phyloP scores from a whole-genome alignment of 805 yeast genomes.

The Nakazawaea pomicola region DNA sequence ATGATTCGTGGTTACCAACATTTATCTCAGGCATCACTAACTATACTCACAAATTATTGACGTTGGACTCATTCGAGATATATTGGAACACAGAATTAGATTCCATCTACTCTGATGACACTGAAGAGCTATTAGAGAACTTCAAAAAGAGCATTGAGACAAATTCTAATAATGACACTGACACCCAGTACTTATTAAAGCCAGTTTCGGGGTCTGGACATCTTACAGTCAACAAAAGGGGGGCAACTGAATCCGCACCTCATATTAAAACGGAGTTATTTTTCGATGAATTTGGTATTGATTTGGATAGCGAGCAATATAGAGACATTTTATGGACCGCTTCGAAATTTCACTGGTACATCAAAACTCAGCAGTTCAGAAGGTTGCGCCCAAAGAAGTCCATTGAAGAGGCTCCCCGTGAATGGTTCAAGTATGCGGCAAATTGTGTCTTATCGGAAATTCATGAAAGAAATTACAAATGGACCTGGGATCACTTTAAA shows the following conservation, averaged over 20 bases:
- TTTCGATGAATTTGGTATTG: constrained; percentile 87
- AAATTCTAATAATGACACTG: constrained; percentile 21
- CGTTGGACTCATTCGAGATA: constrained; percentile 66
- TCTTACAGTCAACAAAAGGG: constrained; percentile 71
- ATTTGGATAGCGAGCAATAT: constrained; percentile 80
- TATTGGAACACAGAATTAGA: constrained; percentile 77
- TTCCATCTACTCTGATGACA: constrained; percentile 43
- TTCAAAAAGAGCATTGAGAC: constrained; percentile 42
- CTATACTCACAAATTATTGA: constrained; percentile 71
- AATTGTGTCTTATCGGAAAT: constrained; percentile 72
- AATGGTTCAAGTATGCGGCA: constrained; percentile 83
- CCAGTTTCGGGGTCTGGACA: constrained; percentile 92
- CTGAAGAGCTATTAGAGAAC: constrained; percentile 39
- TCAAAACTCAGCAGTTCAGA: constrained; percentile 71
- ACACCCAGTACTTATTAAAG: constrained; percentile 56
- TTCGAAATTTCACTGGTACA: constrained; percentile 74
- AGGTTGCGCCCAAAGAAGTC: constrained; percentile 59
- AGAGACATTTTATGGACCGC: constrained; percentile 75
- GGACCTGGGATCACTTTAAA: constrained; percentile 86
- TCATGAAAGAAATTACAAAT: constrained; percentile 70
- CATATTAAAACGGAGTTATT: constrained; percentile 70
- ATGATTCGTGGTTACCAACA: constrained; percentile 77
- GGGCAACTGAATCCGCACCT: constrained; percentile 62
- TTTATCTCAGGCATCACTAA: constrained; percentile 69
- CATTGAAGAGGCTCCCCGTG: constrained; percentile 57